phyloP scores from a whole-genome alignment of 1,284 basidiomycete species.

The Leccinum pachyderme region DNA sequence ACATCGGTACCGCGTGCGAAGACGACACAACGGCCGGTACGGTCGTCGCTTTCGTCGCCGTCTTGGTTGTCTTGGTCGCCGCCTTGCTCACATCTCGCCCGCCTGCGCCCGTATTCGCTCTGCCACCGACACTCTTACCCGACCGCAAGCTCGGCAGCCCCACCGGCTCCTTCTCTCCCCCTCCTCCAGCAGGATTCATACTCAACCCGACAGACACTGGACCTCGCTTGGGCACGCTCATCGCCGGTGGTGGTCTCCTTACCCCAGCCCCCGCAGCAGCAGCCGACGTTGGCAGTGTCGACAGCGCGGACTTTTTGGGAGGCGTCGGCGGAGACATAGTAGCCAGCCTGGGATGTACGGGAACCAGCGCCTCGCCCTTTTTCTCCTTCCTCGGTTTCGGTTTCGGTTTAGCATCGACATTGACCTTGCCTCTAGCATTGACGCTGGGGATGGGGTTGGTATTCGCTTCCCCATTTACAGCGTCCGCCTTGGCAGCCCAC shows the following conservation, averaged over 20 bases:
- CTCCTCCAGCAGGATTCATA: neutral
- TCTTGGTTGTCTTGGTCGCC: neutral
- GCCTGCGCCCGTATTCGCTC: constrained; percentile 1
- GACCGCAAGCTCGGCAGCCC: no score
- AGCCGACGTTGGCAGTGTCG: constrained; percentile 5
- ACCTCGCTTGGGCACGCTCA: neutral
- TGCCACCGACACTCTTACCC: neutral
- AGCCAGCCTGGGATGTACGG: neutral
- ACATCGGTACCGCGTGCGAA: constrained; percentile 64
- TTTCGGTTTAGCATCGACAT: neutral
- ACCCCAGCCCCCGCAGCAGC: neutral
- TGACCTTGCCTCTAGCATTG: neutral
- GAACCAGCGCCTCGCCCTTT: neutral
- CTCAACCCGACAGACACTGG: neutral
- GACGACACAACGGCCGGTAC: constrained; percentile 67
- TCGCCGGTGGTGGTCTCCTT: neutral
- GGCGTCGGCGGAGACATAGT: neutral
- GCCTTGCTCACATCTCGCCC: constrained; percentile 16
- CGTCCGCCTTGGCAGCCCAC: constrained; percentile 54
- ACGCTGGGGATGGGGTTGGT: constrained; percentile 1
- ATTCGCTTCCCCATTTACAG: neutral
- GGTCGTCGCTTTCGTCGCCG: constrained; percentile 33
- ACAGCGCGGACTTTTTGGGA: constrained; percentile 11
- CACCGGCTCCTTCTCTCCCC: neutral
- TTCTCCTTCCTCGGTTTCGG: constrained; percentile 1